Percentiles rank a stretch among this genome's conserved stretches.
These are phyloP conservation scores for Phytophthora capsici DNA, from an alignment of 352 stramenopile species.

Conservation along the genomic window DNA sequence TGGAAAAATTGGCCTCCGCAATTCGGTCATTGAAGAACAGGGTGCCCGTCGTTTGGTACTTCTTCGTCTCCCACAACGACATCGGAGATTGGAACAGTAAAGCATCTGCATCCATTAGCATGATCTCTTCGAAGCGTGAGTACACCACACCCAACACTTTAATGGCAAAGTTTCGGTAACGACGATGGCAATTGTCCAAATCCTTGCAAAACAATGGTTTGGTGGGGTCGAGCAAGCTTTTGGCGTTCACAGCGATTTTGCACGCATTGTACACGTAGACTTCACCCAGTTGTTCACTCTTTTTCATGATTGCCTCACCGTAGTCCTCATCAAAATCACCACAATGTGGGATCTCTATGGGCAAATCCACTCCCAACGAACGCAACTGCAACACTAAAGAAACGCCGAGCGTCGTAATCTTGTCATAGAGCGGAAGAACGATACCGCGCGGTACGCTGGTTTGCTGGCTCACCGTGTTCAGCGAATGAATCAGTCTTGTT, in stretches of 20 bases:
- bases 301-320: slow-evolving; percentile 39
- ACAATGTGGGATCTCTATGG: slow-evolving; percentile 75
- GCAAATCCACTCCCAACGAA: slow-evolving; percentile 55
- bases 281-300: slow-evolving; percentile 41
- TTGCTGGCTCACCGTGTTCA: slow-evolving; percentile 36
- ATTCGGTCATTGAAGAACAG: slow-evolving; percentile 79
- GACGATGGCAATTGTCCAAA: slow-evolving; percentile 46
- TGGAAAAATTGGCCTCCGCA: slow-evolving; percentile 34
- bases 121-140: slow-evolving; percentile 73
- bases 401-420: slow-evolving; percentile 60
- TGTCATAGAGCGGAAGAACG: slow-evolving; percentile 70
- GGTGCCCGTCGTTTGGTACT: slow-evolving; percentile 61
- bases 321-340: slow-evolving; percentile 60
- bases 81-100: slow-evolving; percentile 69
- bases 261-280: slow-evolving; percentile 77
- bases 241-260: slow-evolving; percentile 39
- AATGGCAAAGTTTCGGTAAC: slow-evolving; percentile 67
- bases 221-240: slow-evolving; percentile 30
- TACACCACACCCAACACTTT: slow-evolving; percentile 71
- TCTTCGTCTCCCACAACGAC: slow-evolving; percentile 57
- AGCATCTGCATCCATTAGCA: slow-evolving; percentile 79
- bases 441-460: slow-evolving; percentile 50
- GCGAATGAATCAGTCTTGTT: slow-evolving; percentile 37
- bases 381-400: slow-evolving; percentile 72
- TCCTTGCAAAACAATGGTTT: slow-evolving; percentile 62